Conservation (phyloP, 2,329 filamentous ascomycete species). For the Stemphylium beticola region DNA sequence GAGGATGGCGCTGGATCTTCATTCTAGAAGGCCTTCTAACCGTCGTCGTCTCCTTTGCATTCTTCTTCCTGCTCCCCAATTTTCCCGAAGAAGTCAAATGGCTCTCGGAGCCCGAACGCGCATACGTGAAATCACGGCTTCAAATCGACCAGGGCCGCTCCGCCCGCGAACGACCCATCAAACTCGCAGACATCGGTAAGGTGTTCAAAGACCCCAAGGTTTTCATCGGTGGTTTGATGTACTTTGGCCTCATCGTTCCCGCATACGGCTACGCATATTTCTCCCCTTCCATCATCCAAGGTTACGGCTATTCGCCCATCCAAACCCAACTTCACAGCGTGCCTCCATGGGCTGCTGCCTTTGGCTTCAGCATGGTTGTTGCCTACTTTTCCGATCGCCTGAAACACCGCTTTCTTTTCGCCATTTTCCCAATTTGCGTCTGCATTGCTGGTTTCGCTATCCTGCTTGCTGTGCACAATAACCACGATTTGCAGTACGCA, state of each 20-base stretch:
- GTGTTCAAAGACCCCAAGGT: slow-evolving; percentile 59
- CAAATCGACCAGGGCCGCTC: slow-evolving; percentile 56
- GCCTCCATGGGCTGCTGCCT: slow-evolving; percentile 73
- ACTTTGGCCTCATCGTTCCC: slow-evolving; percentile 54
- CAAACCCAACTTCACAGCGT: slow-evolving; percentile 62
- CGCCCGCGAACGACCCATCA: slow-evolving; percentile 54
- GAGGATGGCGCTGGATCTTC: slow-evolving; percentile 83
- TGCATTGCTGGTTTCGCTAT: slow-evolving; percentile 77
- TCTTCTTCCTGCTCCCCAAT: slow-evolving; percentile 57
- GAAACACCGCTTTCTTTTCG: slow-evolving; percentile 76
- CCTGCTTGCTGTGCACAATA: slow-evolving; percentile 72
- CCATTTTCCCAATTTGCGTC: slow-evolving; percentile 70
- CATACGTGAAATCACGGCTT: slow-evolving; percentile 55
- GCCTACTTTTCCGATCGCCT: slow-evolving; percentile 74
- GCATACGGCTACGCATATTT: slow-evolving; percentile 57
- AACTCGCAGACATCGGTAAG: slow-evolving; percentile 49
- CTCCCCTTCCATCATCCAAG: slow-evolving; percentile 55
- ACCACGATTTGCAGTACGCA: slow-evolving; percentile 72
- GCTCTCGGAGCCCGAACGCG: slow-evolving; percentile 54
- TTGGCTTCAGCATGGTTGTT: slow-evolving; percentile 77
- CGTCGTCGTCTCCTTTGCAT: slow-evolving; percentile 51
- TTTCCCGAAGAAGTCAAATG: slow-evolving; percentile 59
- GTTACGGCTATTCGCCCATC: slow-evolving; percentile 59
- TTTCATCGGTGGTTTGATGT: slow-evolving; percentile 59
- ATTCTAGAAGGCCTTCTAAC: slow-evolving; percentile 67